Evolutionary conservation across 2,329 filamentous ascomycete genomes (phyloP), one percentile per base, ranked within the genome.

Genomic region (Fusarium sp.): DNA sequence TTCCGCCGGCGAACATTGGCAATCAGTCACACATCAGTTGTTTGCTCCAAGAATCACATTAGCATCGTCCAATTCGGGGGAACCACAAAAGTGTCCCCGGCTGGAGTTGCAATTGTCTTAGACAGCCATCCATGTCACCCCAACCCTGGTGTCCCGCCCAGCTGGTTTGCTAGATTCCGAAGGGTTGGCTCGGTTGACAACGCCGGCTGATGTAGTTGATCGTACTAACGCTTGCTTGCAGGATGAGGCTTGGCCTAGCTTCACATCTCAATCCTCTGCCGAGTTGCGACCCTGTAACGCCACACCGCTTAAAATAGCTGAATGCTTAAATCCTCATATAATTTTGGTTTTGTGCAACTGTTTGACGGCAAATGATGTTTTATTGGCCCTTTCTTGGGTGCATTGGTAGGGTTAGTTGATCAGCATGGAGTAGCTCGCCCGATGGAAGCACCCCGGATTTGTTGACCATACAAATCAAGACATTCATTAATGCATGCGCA

Each of bases 91-190:
- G 44, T 67, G 76, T 74, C 75, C 75, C 75, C 75, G 75, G 72
- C 61, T 55, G 65, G 66, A 66, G 59, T 66, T 47, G 48, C 45
- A 48, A 30, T 45, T 65, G 54, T 44, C 63, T 24, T 39, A 28
- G 36, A 63, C 48, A 18, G 42, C 28, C 68, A 71, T 62, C 72
- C 67, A 67, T 71, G 58, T 62, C 63, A 59, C 55, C 48, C 51
- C 59, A 63, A 57, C 56, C 63, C 63, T 36, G 51, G 50, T 62
- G 63, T 64, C 73, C 74, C 72, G 66, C 54, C 66, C 65, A 69
- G 75, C 66, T 72, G 74, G 74, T 51, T 63, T 66, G 64, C 56
- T 45, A 56, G 73, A 74, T 78, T 77, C 75, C 75, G 75, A 74
- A 76, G 69, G 67, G 56, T 63, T 77, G 75, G 74, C 72, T 77